phyloP scores from a whole-genome alignment of 2,329 filamentous ascomycete species.

The Alternaria burnsii region DNA sequence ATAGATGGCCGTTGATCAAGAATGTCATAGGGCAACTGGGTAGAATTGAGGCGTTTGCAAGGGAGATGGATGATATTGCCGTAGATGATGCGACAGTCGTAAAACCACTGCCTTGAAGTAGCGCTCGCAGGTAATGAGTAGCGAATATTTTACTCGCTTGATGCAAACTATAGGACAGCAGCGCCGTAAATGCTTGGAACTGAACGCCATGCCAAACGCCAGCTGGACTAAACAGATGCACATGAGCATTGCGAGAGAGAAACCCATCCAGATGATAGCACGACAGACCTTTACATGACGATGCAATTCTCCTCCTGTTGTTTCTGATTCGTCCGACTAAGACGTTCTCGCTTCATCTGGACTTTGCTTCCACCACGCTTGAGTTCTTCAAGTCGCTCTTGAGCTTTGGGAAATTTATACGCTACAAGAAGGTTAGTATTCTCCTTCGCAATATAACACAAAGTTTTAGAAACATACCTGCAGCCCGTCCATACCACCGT shows the following conservation, averaged over 20 bases:
- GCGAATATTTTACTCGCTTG: background rate
- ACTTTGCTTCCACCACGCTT: constrained; percentile 78
- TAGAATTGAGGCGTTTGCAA: constrained; percentile 58
- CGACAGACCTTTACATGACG: constrained; percentile 69
- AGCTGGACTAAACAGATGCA: background rate
- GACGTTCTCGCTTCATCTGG: constrained; percentile 77
- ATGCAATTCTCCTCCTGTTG: constrained; percentile 89
- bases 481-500: constrained; percentile 97
- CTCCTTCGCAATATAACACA: background rate
- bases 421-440: constrained; percentile 61
- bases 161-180: background rate
- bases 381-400: constrained; percentile 90
- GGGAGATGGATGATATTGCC: constrained; percentile 5
- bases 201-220: background rate
- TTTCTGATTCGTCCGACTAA: constrained; percentile 82
- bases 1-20: constrained; percentile 58
- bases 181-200: background rate
- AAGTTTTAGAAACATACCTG: constrained; percentile 71
- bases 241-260: background rate
- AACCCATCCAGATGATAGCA: background rate
- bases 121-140: background rate
- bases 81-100: background rate
- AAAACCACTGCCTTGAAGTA: background rate
- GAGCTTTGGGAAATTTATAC: constrained; percentile 92
- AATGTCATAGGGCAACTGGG: constrained; percentile 59